Evolutionary conservation across 345 rosid species (phyloP), one percentile per base, ranked within the genome.

Genomic region (Moricandia moricandioides): DNA sequence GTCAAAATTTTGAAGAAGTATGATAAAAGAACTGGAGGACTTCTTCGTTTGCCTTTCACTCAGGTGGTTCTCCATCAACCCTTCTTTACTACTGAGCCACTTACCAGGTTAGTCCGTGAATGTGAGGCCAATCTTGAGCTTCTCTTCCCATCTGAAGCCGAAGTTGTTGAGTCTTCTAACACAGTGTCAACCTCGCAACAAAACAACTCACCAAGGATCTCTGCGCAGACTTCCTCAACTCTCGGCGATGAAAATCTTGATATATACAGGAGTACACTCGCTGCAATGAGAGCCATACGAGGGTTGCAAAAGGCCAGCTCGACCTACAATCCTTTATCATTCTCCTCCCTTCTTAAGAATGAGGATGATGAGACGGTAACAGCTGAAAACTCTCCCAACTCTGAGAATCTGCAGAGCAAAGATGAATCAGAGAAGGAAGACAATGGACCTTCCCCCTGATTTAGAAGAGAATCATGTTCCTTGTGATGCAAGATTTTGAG

Each of bases 231-330:
- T 52, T 80, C 93, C 3, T 78, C 83, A 14, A 82, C 82, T 18
- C 85, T 88, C 0, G 93, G 89, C 14, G 81, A 87, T 67, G 93
- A 86, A 59, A 83, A 88, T 16, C 79, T 83, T 24, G 91, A 88
- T 77, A 83, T 91, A 17, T 93, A 93, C 67, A 84, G 93, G 39
- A 85, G 98, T 78, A 93, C 97, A 54, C 91, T 93, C 55, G 98
- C 98, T 66, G 98, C 98, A 26, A 91, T 93, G 93, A 86, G 87
- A 79, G 90, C 98, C 2, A 89, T 93, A 51, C 79, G 81, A 35
- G 96, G 98, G 70, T 91, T 93, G 71, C 91, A 82, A 71, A 91
- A 86, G 79, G 92, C 92, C 24, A 93, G 98, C 84, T 93, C 98
- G n/a, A 93, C 97, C 1, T 82, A 71, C 59, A 88, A 88, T 77